These are phyloP conservation scores for Bryoglossum gracile DNA, from an alignment of 495 filamentous ascomycete genomes.

Conservation along the genomic window DNA sequence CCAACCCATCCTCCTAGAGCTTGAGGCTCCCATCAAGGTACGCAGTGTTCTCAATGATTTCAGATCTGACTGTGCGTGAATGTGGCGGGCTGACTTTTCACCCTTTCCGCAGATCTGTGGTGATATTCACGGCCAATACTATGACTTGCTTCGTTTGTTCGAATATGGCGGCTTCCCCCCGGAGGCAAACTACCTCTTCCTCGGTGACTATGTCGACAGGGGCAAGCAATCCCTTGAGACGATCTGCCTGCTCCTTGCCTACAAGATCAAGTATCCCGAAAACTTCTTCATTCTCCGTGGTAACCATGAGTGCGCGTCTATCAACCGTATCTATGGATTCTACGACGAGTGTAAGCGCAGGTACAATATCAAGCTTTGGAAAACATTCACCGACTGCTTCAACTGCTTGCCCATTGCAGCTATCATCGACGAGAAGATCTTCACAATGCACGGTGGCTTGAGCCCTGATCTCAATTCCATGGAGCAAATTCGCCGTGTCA, in stretches of 20 bases:
- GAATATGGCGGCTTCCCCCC: constrained; percentile 98
- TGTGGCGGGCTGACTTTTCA: background rate
- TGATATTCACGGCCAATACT: constrained; percentile 99
- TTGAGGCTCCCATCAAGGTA: constrained; percentile 99
- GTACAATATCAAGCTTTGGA: constrained; percentile 99
- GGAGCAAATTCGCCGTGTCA: constrained; percentile 98
- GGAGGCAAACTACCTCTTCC: constrained; percentile 98
- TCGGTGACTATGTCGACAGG: constrained; percentile 97
- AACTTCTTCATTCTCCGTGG: constrained; percentile 99
- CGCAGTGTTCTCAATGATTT: constrained; percentile 17
- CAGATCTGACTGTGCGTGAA: background rate
- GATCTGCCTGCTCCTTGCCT: constrained; percentile 94
- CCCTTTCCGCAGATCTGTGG: constrained; percentile 72
- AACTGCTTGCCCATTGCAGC: constrained; percentile 99
- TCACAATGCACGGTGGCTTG: constrained; percentile 98
- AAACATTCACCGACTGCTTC: constrained; percentile 99
- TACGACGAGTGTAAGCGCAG: constrained; percentile 99
- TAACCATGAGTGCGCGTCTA: constrained; percentile 98
- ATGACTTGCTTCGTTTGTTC: constrained; percentile 93
- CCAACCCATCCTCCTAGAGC: constrained; percentile 93
- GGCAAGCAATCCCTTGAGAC: constrained; percentile 99
- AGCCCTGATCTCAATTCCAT: constrained; percentile 98
- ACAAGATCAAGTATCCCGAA: constrained; percentile 99
- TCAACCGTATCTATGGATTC: constrained; percentile 99
- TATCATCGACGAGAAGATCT: constrained; percentile 99